phyloP scores from a whole-genome alignment of 1,139 yeast genomes.

The Candida frijolesensis region DNA sequence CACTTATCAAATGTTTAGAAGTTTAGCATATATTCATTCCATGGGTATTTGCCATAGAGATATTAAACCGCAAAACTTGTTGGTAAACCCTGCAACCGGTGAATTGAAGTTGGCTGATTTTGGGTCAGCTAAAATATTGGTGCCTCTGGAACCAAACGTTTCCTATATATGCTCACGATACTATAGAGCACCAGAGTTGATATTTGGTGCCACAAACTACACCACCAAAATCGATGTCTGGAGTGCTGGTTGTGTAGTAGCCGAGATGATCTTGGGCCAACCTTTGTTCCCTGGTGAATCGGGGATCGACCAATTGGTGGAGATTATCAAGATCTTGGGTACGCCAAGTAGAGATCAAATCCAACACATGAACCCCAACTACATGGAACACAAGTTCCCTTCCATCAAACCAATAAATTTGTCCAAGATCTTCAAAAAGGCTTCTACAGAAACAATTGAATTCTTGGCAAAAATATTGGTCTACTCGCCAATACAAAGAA shows the following conservation, averaged over 20 bases:
- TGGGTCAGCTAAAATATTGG: constrained; percentile 95
- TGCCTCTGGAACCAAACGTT: constrained; percentile 90
- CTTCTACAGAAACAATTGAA: constrained; percentile 61
- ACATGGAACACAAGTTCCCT: constrained; percentile 97
- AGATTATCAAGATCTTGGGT: constrained; percentile 92
- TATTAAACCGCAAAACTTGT: constrained; percentile 92
- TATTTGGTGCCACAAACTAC: constrained; percentile 88
- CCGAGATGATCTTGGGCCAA: constrained; percentile 91
- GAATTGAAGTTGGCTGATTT: constrained; percentile 91
- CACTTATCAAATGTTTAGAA: constrained; percentile 89
- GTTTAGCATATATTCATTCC: constrained; percentile 88
- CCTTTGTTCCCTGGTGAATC: constrained; percentile 98
- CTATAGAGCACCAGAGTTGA: constrained; percentile 92
- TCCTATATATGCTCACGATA: constrained; percentile 95
- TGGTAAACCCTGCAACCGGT: constrained; percentile 84
- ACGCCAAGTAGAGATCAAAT: constrained; percentile 95
- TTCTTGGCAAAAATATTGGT: constrained; percentile 63
- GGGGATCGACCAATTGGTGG: constrained; percentile 96
- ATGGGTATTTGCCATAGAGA: constrained; percentile 96
- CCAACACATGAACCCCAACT: constrained; percentile 93
- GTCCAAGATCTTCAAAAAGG: constrained; percentile 75
- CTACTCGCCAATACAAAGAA: constrained; percentile 74
- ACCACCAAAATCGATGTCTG: constrained; percentile 97
- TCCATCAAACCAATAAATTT: constrained; percentile 94
- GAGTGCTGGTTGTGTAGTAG: constrained; percentile 99